A percentile compares a stretch with the other conserved stretches of the same genome.
Conservation (phyloP, 2,329 filamentous ascomycete genomes). For the Talaromyces funiculosus region DNA sequence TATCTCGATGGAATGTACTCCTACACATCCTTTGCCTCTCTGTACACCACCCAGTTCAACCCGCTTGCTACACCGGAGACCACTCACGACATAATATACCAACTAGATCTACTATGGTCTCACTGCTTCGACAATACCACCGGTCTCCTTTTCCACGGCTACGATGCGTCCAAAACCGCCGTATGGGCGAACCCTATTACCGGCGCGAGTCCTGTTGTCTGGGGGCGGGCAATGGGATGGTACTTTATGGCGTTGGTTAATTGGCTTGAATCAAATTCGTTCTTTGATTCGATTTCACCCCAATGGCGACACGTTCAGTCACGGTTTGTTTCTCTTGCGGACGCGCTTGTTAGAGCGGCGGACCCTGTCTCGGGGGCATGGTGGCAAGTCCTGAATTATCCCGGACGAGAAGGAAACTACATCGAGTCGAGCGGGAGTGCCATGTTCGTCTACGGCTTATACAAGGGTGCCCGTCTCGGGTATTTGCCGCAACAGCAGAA, state of each 20-base stretch:
- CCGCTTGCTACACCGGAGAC: slow-evolving; percentile 32
- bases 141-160: slow-evolving; percentile 50
- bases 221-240: slow-evolving; percentile 53
- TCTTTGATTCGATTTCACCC: slow-evolving; percentile 22
- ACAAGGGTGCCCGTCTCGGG: slow-evolving; percentile 43
- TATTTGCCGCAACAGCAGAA: slow-evolving; percentile 24
- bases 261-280: slow-evolving; percentile 44
- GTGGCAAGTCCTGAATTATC: slow-evolving; percentile 55
- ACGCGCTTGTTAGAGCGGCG: slow-evolving; percentile 39
- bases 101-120: slow-evolving; percentile 44
- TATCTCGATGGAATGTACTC: slow-evolving; percentile 53
- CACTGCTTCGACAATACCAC: slow-evolving; percentile 38
- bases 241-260: slow-evolving; percentile 50
- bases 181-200: slow-evolving; percentile 49
- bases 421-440: slow-evolving; percentile 56
- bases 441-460: slow-evolving; percentile 52
- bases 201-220: slow-evolving; percentile 49
- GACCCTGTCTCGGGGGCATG: slow-evolving; percentile 47
- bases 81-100: slow-evolving; percentile 42
- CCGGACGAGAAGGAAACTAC: slow-evolving; percentile 50
- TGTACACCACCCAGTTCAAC: slow-evolving; percentile 33
- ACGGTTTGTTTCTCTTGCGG: slow-evolving; percentile 39
- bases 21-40: slow-evolving; percentile 39
- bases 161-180: slow-evolving; percentile 46
- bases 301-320: slow-evolving; percentile 33